Base-by-base conservation (phyloP, 441 rosid genomes). In the Geranium incanum region DNA sequence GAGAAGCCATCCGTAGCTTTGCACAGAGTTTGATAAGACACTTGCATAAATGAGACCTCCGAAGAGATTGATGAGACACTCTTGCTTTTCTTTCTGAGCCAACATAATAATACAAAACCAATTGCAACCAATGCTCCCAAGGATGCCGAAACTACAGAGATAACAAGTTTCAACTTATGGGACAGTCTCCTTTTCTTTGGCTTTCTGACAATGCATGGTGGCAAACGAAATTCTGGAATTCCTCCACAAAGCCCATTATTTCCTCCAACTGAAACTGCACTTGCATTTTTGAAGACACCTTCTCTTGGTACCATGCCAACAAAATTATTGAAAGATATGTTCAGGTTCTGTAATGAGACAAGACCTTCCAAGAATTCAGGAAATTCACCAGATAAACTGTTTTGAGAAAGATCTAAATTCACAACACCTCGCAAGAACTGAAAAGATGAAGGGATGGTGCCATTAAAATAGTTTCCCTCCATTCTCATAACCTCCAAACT, bases 221-320 rank as follows among this genome's bases (percentile, higher is more conserved):
- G 72, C 2, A 82, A 52, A 15, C 75, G 63, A 7, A 79, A 16
- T 13, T 69, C 70, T 3, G 68, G 41, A 5, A 74, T 67, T 1
- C 83, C 81, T 15, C 83, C 85, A 64, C 83, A 82, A 9, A 79
- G 74, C 70, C 59, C 60, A 36, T 39, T 28, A 45, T 80, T 77
- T 38, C 75, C 83, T 1, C n/a, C 3, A 0, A 79, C 8, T 0
- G 72, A 75, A 13, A 75, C 6, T 13, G 69, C 73, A 62, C 74
- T 79, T 15, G 72, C 69, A 73, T 79, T 79, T 55, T 11, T 13
- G 43, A 82, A 79, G 59, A 82, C 50, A 11, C 82, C 81, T 12
- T 15, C 13, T 5, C 41, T 43, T 41, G 79, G 79, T 9, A 78
- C 70, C 13, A 16, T 13, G 2, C 80, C 80, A 38, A 57, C 70